phyloP scores from a whole-genome alignment of 805 yeast species.

The Candida piceae region DNA sequence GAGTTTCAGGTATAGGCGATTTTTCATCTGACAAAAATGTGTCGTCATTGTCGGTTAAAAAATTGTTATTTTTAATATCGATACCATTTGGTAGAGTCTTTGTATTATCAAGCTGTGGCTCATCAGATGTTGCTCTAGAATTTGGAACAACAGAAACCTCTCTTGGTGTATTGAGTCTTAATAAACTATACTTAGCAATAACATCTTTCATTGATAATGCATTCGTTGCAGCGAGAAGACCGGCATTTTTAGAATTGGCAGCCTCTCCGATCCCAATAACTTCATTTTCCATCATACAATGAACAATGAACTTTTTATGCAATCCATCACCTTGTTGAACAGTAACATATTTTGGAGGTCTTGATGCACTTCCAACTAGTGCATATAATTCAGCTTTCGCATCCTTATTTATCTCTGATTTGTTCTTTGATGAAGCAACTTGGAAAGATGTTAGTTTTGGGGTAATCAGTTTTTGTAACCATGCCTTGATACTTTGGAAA shows the following conservation, averaged over 20 bases:
- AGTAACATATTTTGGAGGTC: constrained; percentile 55
- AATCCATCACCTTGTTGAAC: constrained; percentile 43
- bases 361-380: constrained; percentile 68
- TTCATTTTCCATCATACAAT: constrained; percentile 61
- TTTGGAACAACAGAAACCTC: constrained; percentile 17
- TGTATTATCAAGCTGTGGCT: too few relatives aligned
- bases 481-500: constrained; percentile 43
- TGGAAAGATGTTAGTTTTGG: constrained; percentile 38
- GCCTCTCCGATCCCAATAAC: constrained; percentile 72
- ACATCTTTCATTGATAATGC: constrained; percentile 57
- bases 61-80: too few relatives aligned
- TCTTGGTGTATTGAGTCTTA: constrained; percentile 51
- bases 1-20: not conserved
- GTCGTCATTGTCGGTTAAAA: not conserved
- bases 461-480: constrained; percentile 52
- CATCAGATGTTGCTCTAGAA: too few relatives aligned
- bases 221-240: constrained; percentile 77
- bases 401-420: constrained; percentile 42
- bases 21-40: constrained; percentile 1
- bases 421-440: constrained; percentile 10
- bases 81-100: too few relatives aligned
- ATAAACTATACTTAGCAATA: constrained; percentile 58
- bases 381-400: constrained; percentile 80
- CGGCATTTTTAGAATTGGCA: constrained; percentile 67
- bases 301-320: constrained; percentile 53